Evolutionary conservation across 805 yeast species (phyloP).

Genomic region (Kazachstania martiniae): DNA sequence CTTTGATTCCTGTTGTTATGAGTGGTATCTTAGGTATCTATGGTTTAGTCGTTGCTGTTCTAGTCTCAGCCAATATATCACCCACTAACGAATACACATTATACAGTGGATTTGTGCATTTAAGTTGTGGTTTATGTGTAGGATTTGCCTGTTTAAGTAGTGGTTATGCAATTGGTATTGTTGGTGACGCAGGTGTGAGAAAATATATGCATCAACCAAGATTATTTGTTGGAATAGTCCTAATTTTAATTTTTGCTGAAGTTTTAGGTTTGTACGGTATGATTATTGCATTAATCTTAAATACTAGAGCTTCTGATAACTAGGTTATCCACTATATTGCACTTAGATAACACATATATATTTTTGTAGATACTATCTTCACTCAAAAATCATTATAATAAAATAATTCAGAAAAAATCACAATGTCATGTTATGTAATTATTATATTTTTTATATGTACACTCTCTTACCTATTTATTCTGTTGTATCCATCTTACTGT

Average conservation of each 20-base stretch:
- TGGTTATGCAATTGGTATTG: slow-evolving; percentile 93
- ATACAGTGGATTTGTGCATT: slow-evolving; percentile 95
- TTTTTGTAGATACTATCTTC: neutral
- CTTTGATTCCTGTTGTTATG: slow-evolving; percentile 95
- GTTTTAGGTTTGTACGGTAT: slow-evolving; percentile 87
- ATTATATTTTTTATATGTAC: neutral
- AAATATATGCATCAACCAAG: slow-evolving; percentile 81
- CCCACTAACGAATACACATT: slow-evolving; percentile 74
- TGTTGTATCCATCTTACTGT: slow-evolving; percentile 26
- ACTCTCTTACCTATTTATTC: slow-evolving; percentile 10
- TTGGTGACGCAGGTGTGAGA: slow-evolving; percentile 88
- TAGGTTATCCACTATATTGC: neutral
- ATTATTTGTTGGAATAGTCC: slow-evolving; percentile 79
- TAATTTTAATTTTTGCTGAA: slow-evolving; percentile 84
- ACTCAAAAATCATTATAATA: neutral
- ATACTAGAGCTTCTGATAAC: slow-evolving; percentile 69
- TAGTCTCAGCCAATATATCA: slow-evolving; percentile 82
- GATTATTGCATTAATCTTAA: slow-evolving; percentile 87
- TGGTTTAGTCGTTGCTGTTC: slow-evolving; percentile 91
- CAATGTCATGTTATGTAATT: neutral
- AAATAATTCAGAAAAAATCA: neutral
- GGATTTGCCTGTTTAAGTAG: slow-evolving; percentile 95
- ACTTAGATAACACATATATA: neutral
- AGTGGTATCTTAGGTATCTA: slow-evolving; percentile 95
- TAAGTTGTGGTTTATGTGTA: slow-evolving; percentile 90